A percentile compares a stretch with the other conserved stretches of the same genome.
Evolutionary conservation across 2,329 filamentous ascomycete species (phyloP).

Genomic region (Colletotrichum cordylinicola): DNA sequence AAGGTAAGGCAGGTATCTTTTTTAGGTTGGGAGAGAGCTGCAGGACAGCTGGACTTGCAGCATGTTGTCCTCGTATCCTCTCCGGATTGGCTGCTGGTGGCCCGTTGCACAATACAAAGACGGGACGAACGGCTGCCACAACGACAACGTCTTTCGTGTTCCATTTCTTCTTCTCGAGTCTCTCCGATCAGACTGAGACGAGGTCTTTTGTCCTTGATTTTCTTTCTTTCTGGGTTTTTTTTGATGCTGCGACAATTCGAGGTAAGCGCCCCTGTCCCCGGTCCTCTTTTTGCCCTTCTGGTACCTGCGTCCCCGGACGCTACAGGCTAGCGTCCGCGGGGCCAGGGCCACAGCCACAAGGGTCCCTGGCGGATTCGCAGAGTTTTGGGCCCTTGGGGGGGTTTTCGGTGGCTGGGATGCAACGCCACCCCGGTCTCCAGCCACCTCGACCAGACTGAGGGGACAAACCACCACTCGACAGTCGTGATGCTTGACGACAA

Average conservation of each 20-base stretch:
- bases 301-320: slow-evolving; percentile 16
- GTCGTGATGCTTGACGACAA: not conserved
- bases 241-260: not conserved
- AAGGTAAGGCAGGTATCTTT: not conserved
- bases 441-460: not conserved
- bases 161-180: not conserved
- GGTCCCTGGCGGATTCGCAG: not conserved
- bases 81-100: not conserved
- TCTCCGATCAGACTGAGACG: not conserved
- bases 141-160: not conserved
- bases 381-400: not conserved
- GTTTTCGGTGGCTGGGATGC: slow-evolving; percentile 18
- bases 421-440: slow-evolving; percentile 11
- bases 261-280: not conserved
- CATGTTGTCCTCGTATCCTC: not conserved
- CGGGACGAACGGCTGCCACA: not conserved
- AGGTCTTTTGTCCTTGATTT: not conserved
- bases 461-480: not conserved
- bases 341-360: not conserved
- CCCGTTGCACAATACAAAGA: not conserved
- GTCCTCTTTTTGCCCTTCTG: not conserved
- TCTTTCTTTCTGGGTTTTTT: not conserved
- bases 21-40: not conserved
- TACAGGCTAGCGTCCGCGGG: slow-evolving; percentile 5
- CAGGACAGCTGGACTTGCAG: slow-evolving; percentile 19